Evolutionary conservation across 2,329 filamentous ascomycete species (phyloP), one percentile per base, ranked within the genome.

Genomic region (Nemania serpens): DNA sequence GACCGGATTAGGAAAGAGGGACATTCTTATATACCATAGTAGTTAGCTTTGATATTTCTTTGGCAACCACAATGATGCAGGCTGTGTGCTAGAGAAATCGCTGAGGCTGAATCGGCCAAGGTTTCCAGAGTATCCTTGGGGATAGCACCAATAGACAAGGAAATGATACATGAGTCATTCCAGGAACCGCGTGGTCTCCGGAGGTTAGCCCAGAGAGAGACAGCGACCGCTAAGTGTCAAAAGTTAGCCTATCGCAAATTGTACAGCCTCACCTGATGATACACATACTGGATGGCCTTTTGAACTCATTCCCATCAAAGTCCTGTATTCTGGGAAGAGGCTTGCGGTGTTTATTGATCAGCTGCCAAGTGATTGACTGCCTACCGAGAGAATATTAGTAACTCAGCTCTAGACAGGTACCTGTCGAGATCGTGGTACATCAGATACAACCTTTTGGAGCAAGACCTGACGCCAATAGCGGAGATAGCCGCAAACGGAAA

Each of bases 1-100:
- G 42, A 18, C 42, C 20, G 20, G 20, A 45, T 1, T 15, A 25
- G 87, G 79, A 79, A 59, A 76, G 77, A 2, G 75, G 83, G 2
- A 82, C 90, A 61, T 79, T 84, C 56, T 84, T n/a, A 4, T 74
- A 82, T 29, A 79, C 84, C 50, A 82, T 88, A 17, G 89, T 86
- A 1, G 79, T 84, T 60, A 83, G 88, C 77, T 25, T 45, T 20
- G 11, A 18, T 20, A 4, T 6, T 45, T 12, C 42, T 45, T 45
- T 25, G 25, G 42, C 42, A 20, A 45, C 20, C 25, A 45, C 20
- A 15, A 25, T 20, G 42, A 45, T 45, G 42, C 18, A 45, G 20
- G 20, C 17, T 12, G 42, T 15, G 20, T 15, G 20, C 42, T 13
- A 84, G 52, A 73, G 76, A 25, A 77, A 84, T 20, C 76, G 80